Conservation (phyloP, 345 rosid species). For the Excoecaria cochinchinensis region DNA sequence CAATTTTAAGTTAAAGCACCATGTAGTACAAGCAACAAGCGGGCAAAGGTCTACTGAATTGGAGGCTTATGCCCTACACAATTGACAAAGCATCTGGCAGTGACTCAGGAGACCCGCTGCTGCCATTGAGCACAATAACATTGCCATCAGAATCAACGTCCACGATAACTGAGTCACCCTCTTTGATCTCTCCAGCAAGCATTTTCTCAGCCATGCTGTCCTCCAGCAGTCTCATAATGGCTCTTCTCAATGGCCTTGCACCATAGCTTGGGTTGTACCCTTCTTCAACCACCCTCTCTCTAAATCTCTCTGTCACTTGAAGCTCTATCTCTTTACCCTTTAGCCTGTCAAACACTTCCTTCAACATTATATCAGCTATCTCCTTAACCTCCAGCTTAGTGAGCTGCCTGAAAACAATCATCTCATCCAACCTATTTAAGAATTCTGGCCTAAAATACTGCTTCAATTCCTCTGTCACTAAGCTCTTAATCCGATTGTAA, state of each 20-base stretch:
- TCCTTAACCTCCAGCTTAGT: conserved; percentile 91
- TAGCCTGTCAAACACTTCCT: conserved; percentile 78
- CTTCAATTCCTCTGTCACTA: conserved; percentile 90
- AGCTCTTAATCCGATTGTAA: conserved; percentile 84
- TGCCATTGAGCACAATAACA: conserved; percentile 81
- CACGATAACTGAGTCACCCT: conserved; percentile 86
- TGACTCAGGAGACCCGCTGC: conserved; percentile 59
- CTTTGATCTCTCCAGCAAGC: conserved; percentile 91
- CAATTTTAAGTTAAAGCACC: conserved; percentile 19
- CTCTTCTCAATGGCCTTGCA: conserved; percentile 94
- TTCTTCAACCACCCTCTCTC: conserved; percentile 89
- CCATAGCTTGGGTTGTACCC: conserved; percentile 97
- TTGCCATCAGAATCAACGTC: conserved; percentile 84
- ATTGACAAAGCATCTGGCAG: conserved; percentile 51
- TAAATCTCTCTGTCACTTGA: conserved; percentile 89
- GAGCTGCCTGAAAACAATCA: conserved; percentile 92
- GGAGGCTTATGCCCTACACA: conserved; percentile 31
- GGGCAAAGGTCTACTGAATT: conserved; percentile 3
- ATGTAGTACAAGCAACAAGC: conserved; percentile 33
- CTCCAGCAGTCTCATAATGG: conserved; percentile 89
- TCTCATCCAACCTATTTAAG: conserved; percentile 91
- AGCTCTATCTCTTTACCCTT: conserved; percentile 82
- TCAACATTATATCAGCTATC: conserved; percentile 89
- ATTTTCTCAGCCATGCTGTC: conserved; percentile 99
- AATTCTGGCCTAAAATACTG: conserved; percentile 94